Evolutionary conservation across 2,329 filamentous ascomycete genomes (phyloP).

Genomic region (Beauveria sp.): DNA sequence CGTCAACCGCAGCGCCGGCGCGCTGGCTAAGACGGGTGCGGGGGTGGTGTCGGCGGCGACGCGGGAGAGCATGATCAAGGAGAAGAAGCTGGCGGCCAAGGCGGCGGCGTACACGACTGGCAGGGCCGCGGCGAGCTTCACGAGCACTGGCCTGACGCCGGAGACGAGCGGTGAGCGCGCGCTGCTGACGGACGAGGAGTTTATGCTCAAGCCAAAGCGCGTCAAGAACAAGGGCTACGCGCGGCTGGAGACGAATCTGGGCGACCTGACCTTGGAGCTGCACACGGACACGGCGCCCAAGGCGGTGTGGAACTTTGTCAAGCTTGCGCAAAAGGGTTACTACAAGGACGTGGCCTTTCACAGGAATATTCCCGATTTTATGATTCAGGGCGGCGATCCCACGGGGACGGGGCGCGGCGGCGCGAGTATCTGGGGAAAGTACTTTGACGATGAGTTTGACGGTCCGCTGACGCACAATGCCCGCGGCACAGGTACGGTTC

Average conservation of each 20-base stretch:
- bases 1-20: slow-evolving; percentile 45
- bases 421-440: slow-evolving; percentile 84
- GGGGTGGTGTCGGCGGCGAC: slow-evolving; percentile 15
- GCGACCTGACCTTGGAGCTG: slow-evolving; percentile 80
- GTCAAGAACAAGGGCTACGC: slow-evolving; percentile 90
- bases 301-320: slow-evolving; percentile 95
- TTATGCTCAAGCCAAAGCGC: slow-evolving; percentile 84
- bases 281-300: slow-evolving; percentile 86
- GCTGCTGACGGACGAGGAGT: slow-evolving; percentile 86
- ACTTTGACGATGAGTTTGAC: slow-evolving; percentile 90
- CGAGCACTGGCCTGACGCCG: slow-evolving; percentile 86
- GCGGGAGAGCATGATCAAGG: slow-evolving; percentile 36
- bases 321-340: slow-evolving; percentile 80
- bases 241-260: slow-evolving; percentile 77
- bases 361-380: slow-evolving; percentile 90
- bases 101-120: slow-evolving; percentile 87
- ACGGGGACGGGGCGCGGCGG: slow-evolving; percentile 90
- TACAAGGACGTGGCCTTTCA: slow-evolving; percentile 83
- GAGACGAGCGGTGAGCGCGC: slow-evolving; percentile 85
- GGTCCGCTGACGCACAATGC: slow-evolving; percentile 77
- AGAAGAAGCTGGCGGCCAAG: slow-evolving; percentile 65
- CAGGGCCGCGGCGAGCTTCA: slow-evolving; percentile 86
- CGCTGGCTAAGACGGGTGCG: slow-evolving; percentile 29
- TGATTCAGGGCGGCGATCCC: slow-evolving; percentile 96
- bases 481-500: slow-evolving; percentile 50